Base-by-base conservation (phyloP, 2,329 filamentous ascomycete genomes). In the Stromatinia cepivora region DNA sequence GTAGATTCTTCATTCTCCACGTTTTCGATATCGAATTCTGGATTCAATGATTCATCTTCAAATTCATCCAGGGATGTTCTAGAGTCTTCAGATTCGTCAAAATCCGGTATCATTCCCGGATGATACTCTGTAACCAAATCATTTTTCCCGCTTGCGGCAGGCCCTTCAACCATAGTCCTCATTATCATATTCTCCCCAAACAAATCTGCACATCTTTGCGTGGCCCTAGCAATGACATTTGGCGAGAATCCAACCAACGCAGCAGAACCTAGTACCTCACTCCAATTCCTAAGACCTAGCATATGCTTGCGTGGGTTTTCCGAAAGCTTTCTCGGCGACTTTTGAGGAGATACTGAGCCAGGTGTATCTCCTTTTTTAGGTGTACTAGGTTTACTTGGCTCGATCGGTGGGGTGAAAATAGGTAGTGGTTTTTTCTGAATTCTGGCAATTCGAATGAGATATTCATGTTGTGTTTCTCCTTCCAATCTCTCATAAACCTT, bases 211-310 rank as follows among this genome's bases (percentile, higher is more conserved):
- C 94, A 98, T 62, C 94, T 86, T 76, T 88, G 84, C 2, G 90
- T 86, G 0, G 93, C 86, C 42, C 92, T 86, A 66, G 88, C 85
- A 17, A 97, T 80, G 0, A 88, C 90, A 0, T 81, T 79, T 0
- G 83, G 79, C 1, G 90, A 82, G 79, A 93, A 94, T 0, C 91
- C 92, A 2, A 86, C 86, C 63, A 96, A 81, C 0, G 92, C 86
- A 3, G 94, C 94, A 0, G 93, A 84, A 0, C 92, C 92, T 39
- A 97, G 81, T 1, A 97, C 86, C 73, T 97, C 92, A 73, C 88
- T 91, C 94, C 94, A 98, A 80, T 96, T 91, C 31, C 91, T 71
- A 25, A 75, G 69, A 3, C 70, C 70, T 39, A 77, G 58, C 39
- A 50, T 75, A 45, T 69, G 72, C n/a, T 70, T 66, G 25, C 48